Base-by-base conservation (phyloP, 345 rosid species). In the Firmiana major region DNA sequence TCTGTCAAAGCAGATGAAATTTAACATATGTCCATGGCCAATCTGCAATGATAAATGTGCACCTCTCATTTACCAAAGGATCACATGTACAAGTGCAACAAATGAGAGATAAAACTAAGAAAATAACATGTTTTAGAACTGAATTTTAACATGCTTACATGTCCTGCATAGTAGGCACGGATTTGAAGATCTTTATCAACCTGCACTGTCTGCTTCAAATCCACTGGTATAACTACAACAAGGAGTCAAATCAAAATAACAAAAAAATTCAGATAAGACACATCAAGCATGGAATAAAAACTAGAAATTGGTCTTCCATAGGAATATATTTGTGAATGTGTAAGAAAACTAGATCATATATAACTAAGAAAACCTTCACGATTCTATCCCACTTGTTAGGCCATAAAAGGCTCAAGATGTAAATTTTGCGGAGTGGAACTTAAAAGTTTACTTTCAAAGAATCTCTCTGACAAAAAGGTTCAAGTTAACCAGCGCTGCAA, bases 101-200 rank as follows among this genome's bases (percentile, higher is more conserved):
- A 31, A 31, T 31, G 34, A 1, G 34, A 31, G 19, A 34, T n/a
- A 24, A 66, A 5, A 70, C 19, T n/a, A 53, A 9, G 19, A 68
- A 68, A 68, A 46, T 5, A 22, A 13, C 55, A 46, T 45, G 55
- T 31, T 49, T 40, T n/a, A 55, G 16, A 81, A 58, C 46, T 60
- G 38, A 78, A 80, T 31, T 12, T 63, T 34, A 58, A 72, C 74
- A 67, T 40, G 68, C 92, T 86, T 88, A 95, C 99, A 89, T 96
- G 98, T 63, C 99, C 98, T 22, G 98, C 98, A 65, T 96, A 96
- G 77, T 96, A 96, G 55, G 95, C 94, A 76, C 98, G 93, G 78
- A 96, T 90, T 69, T 91, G 91, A 83, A 93, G 97, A 86, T 92
- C 97, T 64, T 88, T 74, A 84, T 90, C 97, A 86, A 96, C 97